A percentile compares a stretch with the other conserved stretches of the same genome.
phyloP scores from a whole-genome alignment of 1,284 basidiomycete genomes.

The Cryptococcus deneoformans region DNA sequence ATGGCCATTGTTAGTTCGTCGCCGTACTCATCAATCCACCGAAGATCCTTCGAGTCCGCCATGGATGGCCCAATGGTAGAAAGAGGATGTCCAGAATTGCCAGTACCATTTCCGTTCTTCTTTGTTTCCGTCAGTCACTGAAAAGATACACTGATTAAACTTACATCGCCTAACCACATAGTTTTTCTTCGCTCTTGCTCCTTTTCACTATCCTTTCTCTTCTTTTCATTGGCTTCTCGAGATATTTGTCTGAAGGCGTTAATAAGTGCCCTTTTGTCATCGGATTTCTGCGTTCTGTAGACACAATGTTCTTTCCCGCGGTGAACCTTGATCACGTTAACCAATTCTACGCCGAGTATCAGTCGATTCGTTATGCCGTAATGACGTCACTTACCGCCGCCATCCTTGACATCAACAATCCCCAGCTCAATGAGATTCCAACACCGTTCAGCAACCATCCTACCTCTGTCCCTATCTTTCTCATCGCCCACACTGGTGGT shows the following conservation, averaged over 20 bases:
- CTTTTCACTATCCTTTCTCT: constrained; percentile 85
- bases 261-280: constrained; percentile 84
- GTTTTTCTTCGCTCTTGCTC: constrained; percentile 84
- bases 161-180: constrained; percentile 65
- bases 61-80: constrained; percentile 58
- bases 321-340: constrained; percentile 93
- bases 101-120: constrained; percentile 43
- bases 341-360: constrained; percentile 61
- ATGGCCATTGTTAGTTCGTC: constrained; percentile 92
- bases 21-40: constrained; percentile 84
- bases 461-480: constrained; percentile 57
- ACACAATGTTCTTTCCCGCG: constrained; percentile 92
- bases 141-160: constrained; percentile 24
- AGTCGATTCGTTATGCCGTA: background rate
- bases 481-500: constrained; percentile 36
- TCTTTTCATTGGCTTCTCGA: constrained; percentile 82
- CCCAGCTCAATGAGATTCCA: constrained; percentile 91
- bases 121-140: too few relatives aligned
- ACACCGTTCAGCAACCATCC: constrained; percentile 84
- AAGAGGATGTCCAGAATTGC: constrained; percentile 65
- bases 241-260: constrained; percentile 85
- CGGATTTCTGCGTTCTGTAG: constrained; percentile 74
- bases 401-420: constrained; percentile 93
- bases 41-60: constrained; percentile 64
- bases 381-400: constrained; percentile 61